phyloP scores from a whole-genome alignment of 225 moss, liverwort and hornwort genomes.

The Ulota crispa region DNA sequence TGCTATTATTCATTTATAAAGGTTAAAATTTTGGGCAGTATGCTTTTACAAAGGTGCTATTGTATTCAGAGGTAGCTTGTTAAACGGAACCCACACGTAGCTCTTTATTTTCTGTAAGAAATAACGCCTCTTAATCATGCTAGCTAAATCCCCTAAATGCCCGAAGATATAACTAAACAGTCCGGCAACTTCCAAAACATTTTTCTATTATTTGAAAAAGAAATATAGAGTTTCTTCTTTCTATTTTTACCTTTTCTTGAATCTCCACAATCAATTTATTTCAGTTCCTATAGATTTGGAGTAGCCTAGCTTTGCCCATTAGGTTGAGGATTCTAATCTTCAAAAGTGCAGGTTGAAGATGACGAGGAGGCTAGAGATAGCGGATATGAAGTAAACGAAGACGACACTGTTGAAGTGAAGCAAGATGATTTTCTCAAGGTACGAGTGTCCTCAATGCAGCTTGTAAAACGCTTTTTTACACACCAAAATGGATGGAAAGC shows the following conservation, averaged over 20 bases:
- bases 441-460: background rate
- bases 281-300: background rate
- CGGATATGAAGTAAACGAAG: slow-evolving; percentile 35
- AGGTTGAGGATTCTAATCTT: background rate
- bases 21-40: no score
- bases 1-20: no score
- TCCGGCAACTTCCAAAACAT: background rate
- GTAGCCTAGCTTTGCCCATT: background rate
- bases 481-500: no score
- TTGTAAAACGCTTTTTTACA: no score
- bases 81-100: background rate
- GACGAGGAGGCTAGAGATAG: slow-evolving; percentile 39
- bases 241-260: background rate
- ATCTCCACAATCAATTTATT: background rate
- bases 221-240: background rate
- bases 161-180: background rate
- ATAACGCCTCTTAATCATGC: background rate
- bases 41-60: no score
- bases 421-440: slow-evolving; percentile 95
- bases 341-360: slow-evolving; percentile 41
- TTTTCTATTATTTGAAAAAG: background rate
- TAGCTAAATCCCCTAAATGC: background rate
- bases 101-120: background rate
- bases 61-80: background rate
- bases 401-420: slow-evolving; percentile 62